These are phyloP conservation scores for Penicillium vulpinum DNA, from an alignment of 2,329 filamentous ascomycete species.

Conservation along the genomic window DNA sequence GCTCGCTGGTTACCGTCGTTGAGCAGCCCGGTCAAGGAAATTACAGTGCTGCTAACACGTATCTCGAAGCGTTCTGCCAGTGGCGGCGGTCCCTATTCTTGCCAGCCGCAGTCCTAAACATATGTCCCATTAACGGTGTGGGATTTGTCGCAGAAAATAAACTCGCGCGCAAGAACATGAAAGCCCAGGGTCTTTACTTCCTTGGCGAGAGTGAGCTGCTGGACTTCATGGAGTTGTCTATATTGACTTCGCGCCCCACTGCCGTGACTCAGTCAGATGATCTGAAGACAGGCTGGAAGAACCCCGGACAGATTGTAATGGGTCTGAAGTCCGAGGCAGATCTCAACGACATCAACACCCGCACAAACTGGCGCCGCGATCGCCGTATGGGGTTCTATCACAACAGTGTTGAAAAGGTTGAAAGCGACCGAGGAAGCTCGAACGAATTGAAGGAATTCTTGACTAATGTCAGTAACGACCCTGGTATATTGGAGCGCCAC, in stretches of 20 bases:
- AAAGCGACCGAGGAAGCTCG: background rate
- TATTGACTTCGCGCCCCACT: background rate
- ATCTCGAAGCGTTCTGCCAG: background rate
- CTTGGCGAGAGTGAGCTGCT: too few relatives aligned
- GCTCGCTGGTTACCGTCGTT: conserved; percentile 19
- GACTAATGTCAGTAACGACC: background rate
- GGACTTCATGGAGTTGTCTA: background rate
- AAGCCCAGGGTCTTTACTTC: background rate
- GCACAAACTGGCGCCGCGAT: background rate
- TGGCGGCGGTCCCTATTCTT: background rate
- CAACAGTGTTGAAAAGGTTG: background rate
- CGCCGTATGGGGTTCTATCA: background rate
- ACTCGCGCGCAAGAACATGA: background rate
- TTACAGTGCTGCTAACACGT: background rate
- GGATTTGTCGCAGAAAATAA: background rate
- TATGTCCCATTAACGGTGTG: background rate
- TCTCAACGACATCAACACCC: background rate
- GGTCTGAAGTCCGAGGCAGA: background rate
- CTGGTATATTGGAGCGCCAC: background rate
- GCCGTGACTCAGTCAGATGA: background rate
- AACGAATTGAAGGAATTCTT: background rate
- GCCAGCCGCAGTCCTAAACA: background rate
- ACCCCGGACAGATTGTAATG: background rate
- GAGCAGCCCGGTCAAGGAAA: background rate
- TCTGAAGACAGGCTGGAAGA: background rate